phyloP scores from a whole-genome alignment of 805 yeast genomes.

The Sungouiozyma ichnusensis region DNA sequence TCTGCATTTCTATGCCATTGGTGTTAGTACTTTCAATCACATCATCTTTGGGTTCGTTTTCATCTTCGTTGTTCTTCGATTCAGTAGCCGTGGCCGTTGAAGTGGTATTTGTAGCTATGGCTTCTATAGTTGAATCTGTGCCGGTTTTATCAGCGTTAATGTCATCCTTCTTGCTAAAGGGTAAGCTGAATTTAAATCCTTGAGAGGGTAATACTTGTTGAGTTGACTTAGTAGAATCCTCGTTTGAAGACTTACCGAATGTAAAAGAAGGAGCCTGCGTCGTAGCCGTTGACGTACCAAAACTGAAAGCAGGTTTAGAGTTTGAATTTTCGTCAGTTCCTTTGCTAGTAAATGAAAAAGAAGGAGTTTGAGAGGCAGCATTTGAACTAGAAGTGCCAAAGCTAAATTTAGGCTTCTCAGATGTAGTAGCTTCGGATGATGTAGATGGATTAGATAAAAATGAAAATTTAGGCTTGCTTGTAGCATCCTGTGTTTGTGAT shows the following conservation, averaged over 20 bases:
- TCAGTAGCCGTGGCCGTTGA: slow-evolving; percentile 39
- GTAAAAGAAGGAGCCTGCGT: slow-evolving; percentile 17
- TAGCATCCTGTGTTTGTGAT: neutral
- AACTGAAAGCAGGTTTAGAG: slow-evolving; percentile 21
- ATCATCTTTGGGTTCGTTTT: slow-evolving; percentile 22
- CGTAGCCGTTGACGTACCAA: slow-evolving; percentile 16
- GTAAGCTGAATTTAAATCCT: slow-evolving; percentile 27
- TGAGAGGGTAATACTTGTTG: slow-evolving; percentile 14
- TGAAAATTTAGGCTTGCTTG: slow-evolving; percentile 5
- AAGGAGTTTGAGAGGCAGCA: slow-evolving; percentile 3
- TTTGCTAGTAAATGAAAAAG: slow-evolving; percentile 12
- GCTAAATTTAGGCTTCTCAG: slow-evolving; percentile 3
- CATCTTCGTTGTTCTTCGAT: slow-evolving; percentile 30
- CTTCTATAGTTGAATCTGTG: slow-evolving; percentile 9
- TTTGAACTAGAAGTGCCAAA: slow-evolving; percentile 1
- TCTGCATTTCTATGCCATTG: slow-evolving; percentile 34
- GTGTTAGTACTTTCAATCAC: slow-evolving; percentile 36
- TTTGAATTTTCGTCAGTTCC: slow-evolving; percentile 25
- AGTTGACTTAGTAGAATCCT: slow-evolving; percentile 8
- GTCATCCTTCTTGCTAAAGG: slow-evolving; percentile 21
- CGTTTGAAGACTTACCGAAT: slow-evolving; percentile 16
- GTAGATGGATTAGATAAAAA: neutral
- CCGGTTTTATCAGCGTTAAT: slow-evolving; percentile 10
- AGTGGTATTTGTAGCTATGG: no score
- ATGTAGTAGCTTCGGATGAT: neutral